A percentile compares a stretch with the other conserved stretches of the same genome.
Evolutionary conservation across 305 asterid species (phyloP).

Genomic region (Fraxinus dipetala): DNA sequence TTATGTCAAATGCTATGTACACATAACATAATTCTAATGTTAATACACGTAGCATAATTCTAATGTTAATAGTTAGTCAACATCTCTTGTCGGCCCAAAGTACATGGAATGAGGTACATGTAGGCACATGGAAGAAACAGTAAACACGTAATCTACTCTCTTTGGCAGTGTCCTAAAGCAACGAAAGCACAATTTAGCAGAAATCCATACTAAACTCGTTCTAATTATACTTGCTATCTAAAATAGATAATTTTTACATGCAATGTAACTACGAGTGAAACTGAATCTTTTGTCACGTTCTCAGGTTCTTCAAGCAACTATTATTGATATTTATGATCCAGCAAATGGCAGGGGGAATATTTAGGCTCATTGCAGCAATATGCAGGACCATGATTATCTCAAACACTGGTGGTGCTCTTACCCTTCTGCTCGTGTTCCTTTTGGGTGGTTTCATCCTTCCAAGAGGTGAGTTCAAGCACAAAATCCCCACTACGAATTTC

Average conservation of each 20-base stretch:
- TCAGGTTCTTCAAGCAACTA: neutral
- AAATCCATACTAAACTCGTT: neutral
- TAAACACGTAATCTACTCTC: neutral
- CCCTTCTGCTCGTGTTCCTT: neutral
- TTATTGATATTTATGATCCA: neutral
- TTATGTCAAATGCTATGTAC: too few species aligned
- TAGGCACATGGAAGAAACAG: neutral
- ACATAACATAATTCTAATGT: too few species aligned
- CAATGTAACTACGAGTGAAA: neutral
- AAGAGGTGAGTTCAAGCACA: neutral
- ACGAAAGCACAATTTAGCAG: neutral
- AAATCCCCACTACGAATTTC: neutral
- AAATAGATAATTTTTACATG: neutral
- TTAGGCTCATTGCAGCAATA: neutral
- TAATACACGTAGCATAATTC: too few species aligned
- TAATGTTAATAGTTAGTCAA: neutral
- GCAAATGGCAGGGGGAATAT: neutral
- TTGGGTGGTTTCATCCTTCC: neutral
- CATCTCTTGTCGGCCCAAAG: neutral
- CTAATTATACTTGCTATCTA: neutral
- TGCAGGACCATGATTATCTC: neutral
- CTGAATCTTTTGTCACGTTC: neutral
- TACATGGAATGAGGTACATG: neutral
- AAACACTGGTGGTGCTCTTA: neutral
- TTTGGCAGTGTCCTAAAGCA: neutral